Percentiles rank a stretch among this genome's conserved stretches.
Evolutionary conservation across 1,284 basidiomycete genomes (phyloP).

Genomic region (Athelia psychrophila): DNA sequence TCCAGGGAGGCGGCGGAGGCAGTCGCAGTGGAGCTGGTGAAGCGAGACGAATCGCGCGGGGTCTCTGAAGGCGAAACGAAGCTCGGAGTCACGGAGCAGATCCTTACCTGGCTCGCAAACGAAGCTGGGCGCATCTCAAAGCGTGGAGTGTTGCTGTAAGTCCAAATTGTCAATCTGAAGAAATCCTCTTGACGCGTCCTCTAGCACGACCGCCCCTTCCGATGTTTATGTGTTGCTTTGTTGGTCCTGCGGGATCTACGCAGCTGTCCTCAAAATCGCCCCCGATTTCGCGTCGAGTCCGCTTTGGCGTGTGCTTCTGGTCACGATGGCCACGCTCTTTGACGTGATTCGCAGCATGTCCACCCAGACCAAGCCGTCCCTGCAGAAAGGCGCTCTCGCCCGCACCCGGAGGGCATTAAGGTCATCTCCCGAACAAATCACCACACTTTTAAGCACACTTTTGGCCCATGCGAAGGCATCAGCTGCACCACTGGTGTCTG

Average conservation of each 20-base stretch:
- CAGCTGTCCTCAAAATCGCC: conserved; percentile 41
- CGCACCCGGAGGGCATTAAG: conserved; percentile 63
- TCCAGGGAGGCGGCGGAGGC: conserved; percentile 72
- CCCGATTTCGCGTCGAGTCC: conserved; percentile 42
- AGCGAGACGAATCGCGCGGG: conserved; percentile 52
- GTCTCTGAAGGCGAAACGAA: conserved; percentile 39
- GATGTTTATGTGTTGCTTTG: conserved; percentile 71
- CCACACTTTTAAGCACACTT: conserved; percentile 46
- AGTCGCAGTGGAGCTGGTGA: conserved; percentile 61
- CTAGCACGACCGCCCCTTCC: conserved; percentile 54
- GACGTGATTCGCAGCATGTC: conserved; percentile 55
- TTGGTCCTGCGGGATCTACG: conserved; percentile 72
- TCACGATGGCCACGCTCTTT: conserved; percentile 53
- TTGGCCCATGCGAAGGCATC: conserved; percentile 47
- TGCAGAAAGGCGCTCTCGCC: conserved; percentile 60
- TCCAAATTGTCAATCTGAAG: conserved; percentile 17
- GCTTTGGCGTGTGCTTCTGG: conserved; percentile 48
- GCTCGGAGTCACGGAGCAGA: conserved; percentile 61
- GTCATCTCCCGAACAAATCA: conserved; percentile 47
- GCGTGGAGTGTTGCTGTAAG: conserved; percentile 45
- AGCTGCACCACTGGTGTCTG: conserved; percentile 41
- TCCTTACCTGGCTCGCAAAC: conserved; percentile 68
- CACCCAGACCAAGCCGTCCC: conserved; percentile 50
- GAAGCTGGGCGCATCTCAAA: conserved; percentile 59
- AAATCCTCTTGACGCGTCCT: conserved; percentile 8